Conservation (phyloP, 148 eudicot species). For the Vaccinium macrocarpon region DNA sequence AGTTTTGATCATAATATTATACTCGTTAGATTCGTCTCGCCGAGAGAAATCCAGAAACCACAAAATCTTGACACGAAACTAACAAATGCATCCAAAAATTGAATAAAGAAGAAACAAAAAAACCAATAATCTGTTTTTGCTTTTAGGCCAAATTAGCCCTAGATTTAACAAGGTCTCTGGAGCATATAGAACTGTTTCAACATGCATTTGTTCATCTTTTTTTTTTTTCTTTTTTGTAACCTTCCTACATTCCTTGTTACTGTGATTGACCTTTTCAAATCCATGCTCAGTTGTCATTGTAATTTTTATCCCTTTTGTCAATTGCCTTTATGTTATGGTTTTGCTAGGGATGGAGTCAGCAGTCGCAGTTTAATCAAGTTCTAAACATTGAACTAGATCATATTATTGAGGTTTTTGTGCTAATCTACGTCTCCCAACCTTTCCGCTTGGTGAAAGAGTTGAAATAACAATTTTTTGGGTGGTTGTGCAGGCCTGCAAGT, state of each 20-base stretch:
- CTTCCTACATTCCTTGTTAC: neutral
- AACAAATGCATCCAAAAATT: too few relatives aligned
- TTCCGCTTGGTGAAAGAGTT: neutral
- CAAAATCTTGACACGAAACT: too few relatives aligned
- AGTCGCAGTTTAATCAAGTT: conserved; percentile 87
- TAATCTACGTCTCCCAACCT: neutral
- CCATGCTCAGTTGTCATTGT: neutral
- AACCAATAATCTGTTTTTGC: too few relatives aligned
- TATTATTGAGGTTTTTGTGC: conserved; percentile 62
- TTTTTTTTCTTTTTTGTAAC: neutral
- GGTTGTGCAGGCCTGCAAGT: conserved; percentile 60
- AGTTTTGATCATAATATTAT: too few relatives aligned
- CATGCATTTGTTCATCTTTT: neutral
- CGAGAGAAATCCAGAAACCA: too few relatives aligned
- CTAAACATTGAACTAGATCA: conserved; percentile 80
- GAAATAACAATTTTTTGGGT: neutral
- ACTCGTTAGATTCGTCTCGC: too few relatives aligned
- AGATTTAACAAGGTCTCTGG: neutral
- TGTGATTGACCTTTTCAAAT: neutral
- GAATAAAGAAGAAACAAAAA: too few relatives aligned
- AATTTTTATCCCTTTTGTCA: neutral
- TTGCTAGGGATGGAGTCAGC: conserved; percentile 80
- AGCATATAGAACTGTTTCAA: neutral
- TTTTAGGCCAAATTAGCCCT: too few relatives aligned
- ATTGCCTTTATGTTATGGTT: neutral